Conservation (phyloP, 75 land plant genomes). For the Chamaecyparis obtusa region DNA sequence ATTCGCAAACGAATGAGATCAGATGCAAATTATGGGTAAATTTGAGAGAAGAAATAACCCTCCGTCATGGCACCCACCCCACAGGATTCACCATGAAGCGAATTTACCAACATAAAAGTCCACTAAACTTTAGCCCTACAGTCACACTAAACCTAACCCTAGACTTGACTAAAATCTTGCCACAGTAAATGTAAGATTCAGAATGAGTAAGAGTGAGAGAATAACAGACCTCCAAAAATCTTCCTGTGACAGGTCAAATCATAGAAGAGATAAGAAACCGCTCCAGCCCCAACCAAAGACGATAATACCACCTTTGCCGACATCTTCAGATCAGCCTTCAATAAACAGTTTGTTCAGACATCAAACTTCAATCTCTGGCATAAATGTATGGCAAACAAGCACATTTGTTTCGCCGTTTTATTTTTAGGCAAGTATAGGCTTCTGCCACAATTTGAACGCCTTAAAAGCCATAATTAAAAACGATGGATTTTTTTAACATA, state of each 20-base stretch:
- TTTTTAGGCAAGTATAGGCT: neutral
- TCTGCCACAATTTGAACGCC: neutral
- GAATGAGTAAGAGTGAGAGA: neutral
- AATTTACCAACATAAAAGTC: too few relatives aligned
- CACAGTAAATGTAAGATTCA: neutral
- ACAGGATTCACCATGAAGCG: too few relatives aligned
- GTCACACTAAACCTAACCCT: neutral
- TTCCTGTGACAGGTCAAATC: conserved; percentile 29
- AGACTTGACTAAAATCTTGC: neutral
- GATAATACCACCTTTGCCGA: conserved; percentile 22
- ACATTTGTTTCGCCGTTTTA: neutral
- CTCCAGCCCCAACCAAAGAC: conserved; percentile 9
- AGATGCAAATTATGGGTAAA: too few relatives aligned
- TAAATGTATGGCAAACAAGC: neutral
- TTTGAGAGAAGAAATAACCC: too few relatives aligned
- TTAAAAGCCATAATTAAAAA: neutral
- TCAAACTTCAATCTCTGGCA: neutral
- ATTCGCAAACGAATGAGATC: too few relatives aligned
- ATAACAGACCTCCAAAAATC: conserved; percentile 39
- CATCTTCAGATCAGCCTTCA: neutral
- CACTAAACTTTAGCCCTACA: too few relatives aligned
- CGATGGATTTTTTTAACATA: too few relatives aligned
- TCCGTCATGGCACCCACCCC: too few relatives aligned
- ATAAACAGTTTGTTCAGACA: neutral
- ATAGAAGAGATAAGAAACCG: conserved; percentile 28